Percentiles rank a stretch among this genome's conserved stretches.
phyloP scores from a whole-genome alignment of 768 basidiomycete genomes.

The Hypsizygus marmoreus region DNA sequence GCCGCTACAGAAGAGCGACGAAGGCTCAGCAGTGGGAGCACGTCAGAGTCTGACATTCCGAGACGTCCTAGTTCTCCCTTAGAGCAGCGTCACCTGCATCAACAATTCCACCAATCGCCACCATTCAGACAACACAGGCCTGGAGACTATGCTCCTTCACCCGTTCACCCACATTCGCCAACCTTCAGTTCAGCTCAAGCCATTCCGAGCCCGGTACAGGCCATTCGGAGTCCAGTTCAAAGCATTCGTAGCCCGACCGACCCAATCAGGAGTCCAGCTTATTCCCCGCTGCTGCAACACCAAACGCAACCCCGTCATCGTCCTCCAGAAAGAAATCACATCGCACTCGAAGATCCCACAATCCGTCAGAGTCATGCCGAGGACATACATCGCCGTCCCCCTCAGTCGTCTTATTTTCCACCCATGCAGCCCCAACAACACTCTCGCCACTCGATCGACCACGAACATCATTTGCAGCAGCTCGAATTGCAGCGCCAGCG shows the following conservation, averaged over 20 bases:
- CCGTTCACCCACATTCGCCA: slow-evolving; percentile 10
- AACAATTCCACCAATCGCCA: slow-evolving; percentile 16
- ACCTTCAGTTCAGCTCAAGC: slow-evolving; percentile 3
- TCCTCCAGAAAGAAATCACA: slow-evolving; percentile 7
- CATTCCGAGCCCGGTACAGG: slow-evolving; percentile 8
- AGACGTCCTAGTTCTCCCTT: slow-evolving; percentile 18
- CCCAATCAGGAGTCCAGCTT: too few relatives aligned
- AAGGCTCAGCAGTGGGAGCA: slow-evolving; percentile 40
- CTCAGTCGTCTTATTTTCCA: slow-evolving; percentile 12
- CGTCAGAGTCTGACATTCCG: slow-evolving; percentile 20
- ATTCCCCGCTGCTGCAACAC: slow-evolving; percentile 12
- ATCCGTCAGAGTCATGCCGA: slow-evolving; percentile 5
- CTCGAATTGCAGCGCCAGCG: slow-evolving; percentile 26
- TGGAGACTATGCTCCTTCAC: slow-evolving; percentile 14
- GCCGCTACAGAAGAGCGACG: slow-evolving; percentile 68
- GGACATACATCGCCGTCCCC: slow-evolving; percentile 16
- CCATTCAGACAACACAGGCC: slow-evolving; percentile 13
- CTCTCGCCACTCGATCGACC: slow-evolving; percentile 14
- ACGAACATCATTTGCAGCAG: slow-evolving; percentile 24
- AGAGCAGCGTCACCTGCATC: slow-evolving; percentile 25
- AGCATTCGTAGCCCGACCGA: slow-evolving; percentile 15
- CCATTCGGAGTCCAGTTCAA: slow-evolving; percentile 11
- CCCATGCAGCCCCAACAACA: slow-evolving; percentile 6
- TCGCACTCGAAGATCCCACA: slow-evolving; percentile 13
- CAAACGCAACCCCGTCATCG: slow-evolving; percentile 12